These are phyloP conservation scores for Exidia glandulosa DNA, from an alignment of 768 basidiomycete species.

Conservation along the genomic window DNA sequence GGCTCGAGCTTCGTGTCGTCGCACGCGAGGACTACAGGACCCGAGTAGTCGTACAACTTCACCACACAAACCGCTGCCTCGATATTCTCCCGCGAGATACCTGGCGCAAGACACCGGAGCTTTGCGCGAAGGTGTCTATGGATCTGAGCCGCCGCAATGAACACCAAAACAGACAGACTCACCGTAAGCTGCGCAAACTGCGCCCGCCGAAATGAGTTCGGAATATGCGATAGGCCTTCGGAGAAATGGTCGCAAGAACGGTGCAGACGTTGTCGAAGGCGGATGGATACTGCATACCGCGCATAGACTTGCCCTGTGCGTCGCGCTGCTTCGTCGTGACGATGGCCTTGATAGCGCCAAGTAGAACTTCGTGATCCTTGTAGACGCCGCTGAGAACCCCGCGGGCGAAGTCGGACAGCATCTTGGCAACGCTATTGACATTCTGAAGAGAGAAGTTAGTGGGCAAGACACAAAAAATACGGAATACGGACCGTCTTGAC, in stretches of 20 bases:
- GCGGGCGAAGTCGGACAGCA: conserved; percentile 7
- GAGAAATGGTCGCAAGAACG: background rate
- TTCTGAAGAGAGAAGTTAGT: background rate
- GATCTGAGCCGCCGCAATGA: background rate
- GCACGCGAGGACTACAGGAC: conserved; percentile 13
- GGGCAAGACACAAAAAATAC: background rate
- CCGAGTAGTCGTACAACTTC: background rate
- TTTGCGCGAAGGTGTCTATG: conserved; percentile 7
- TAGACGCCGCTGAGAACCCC: conserved; percentile 11
- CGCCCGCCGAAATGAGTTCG: conserved; percentile 7
- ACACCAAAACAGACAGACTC: background rate
- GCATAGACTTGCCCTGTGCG: conserved; percentile 2
- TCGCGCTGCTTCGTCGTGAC: conserved; percentile 1
- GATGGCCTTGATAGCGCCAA: conserved; percentile 8
- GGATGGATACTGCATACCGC: conserved; percentile 4
- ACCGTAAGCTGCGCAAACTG: conserved; percentile 8
- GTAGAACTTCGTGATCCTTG: conserved; percentile 7
- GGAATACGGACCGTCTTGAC: conserved; percentile 7
- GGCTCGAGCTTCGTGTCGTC: conserved; percentile 28
- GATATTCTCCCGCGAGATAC: conserved; percentile 7
- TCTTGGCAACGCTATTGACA: background rate
- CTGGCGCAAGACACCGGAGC: conserved; percentile 5
- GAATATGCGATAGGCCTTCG: conserved; percentile 3
- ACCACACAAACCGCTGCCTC: background rate
- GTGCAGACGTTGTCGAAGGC: conserved; percentile 3